Conservation (phyloP, 176 grass and related monocot species). For the Oryza officinalis region DNA sequence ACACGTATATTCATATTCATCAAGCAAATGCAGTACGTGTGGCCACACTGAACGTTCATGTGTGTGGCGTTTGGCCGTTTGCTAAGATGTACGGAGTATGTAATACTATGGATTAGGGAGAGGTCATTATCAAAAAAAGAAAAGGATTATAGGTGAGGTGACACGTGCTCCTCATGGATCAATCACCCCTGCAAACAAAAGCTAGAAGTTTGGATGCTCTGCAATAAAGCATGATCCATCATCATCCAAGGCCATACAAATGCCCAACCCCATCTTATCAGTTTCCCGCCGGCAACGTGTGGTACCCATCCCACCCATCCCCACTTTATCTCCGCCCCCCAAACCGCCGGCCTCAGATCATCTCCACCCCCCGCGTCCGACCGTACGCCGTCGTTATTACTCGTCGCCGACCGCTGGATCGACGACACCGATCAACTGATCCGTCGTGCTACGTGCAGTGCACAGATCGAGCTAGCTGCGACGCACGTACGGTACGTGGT, state of each 20-base stretch:
- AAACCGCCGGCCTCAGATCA: not conserved
- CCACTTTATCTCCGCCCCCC: constrained; percentile 25
- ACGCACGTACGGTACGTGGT: too few relatives aligned
- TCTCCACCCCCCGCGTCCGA: not conserved
- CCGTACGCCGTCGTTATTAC: constrained; percentile 23
- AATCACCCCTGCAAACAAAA: not conserved
- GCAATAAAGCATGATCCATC: not conserved
- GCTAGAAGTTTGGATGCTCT: not conserved
- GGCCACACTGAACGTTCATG: too few relatives aligned
- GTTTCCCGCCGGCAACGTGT: constrained; percentile 43
- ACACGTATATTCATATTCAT: too few relatives aligned
- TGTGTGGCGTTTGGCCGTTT: too few relatives aligned
- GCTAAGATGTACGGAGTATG: not conserved
- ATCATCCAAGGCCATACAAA: constrained; percentile 20
- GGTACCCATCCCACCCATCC: constrained; percentile 22
- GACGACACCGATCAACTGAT: not conserved
- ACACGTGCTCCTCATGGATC: not conserved
- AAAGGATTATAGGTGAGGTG: not conserved
- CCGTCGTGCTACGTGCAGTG: not conserved
- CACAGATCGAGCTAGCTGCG: not conserved
- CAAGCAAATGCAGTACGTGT: too few relatives aligned
- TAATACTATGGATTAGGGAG: not conserved
- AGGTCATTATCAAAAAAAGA: not conserved
- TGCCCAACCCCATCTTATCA: constrained; percentile 63
- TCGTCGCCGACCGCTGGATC: not conserved